A percentile compares a stretch with the other conserved stretches of the same genome.
Conservation (phyloP, 2,329 filamentous ascomycete species). For the Raffaelea ambrosiae region DNA sequence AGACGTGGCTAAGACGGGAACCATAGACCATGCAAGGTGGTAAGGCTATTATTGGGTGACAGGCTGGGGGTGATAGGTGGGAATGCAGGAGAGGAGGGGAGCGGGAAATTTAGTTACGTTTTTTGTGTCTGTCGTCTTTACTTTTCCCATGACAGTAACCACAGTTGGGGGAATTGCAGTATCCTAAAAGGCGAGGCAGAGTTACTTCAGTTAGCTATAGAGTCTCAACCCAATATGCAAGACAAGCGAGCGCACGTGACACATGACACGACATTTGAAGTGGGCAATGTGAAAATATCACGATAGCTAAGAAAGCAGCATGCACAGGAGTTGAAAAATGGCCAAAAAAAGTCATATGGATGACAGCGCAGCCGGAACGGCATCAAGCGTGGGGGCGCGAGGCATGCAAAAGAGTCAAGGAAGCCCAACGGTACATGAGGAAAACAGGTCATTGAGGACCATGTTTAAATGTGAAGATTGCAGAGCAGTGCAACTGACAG, state of each 20-base stretch:
- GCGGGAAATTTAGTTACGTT: constrained; percentile 6
- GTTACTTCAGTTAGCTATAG: too few relatives aligned
- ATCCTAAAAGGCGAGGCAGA: constrained; percentile 5
- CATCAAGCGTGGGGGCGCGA: not conserved
- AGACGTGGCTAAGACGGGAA: not conserved
- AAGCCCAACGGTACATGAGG: not conserved
- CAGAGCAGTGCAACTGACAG: too few relatives aligned
- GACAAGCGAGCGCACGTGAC: too few relatives aligned
- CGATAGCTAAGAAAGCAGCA: not conserved
- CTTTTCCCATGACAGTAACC: constrained; percentile 10
- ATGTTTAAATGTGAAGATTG: too few relatives aligned
- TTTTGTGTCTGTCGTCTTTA: not conserved
- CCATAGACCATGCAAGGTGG: not conserved
- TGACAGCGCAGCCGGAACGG: not conserved
- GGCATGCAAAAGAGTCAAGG: too few relatives aligned
- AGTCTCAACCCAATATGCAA: too few relatives aligned
- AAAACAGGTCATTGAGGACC: too few relatives aligned
- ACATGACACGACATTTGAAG: too few relatives aligned
- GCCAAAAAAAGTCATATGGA: constrained; percentile 5
- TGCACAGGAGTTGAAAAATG: not conserved
- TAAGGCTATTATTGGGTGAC: not conserved
- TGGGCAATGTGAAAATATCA: not conserved
- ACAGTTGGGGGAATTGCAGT: constrained; percentile 8
- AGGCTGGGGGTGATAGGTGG: not conserved
- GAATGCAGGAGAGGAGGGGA: not conserved